These are phyloP conservation scores for Skeletonema costatum DNA, from an alignment of 108 stramenopile genomes.

Conservation along the genomic window DNA sequence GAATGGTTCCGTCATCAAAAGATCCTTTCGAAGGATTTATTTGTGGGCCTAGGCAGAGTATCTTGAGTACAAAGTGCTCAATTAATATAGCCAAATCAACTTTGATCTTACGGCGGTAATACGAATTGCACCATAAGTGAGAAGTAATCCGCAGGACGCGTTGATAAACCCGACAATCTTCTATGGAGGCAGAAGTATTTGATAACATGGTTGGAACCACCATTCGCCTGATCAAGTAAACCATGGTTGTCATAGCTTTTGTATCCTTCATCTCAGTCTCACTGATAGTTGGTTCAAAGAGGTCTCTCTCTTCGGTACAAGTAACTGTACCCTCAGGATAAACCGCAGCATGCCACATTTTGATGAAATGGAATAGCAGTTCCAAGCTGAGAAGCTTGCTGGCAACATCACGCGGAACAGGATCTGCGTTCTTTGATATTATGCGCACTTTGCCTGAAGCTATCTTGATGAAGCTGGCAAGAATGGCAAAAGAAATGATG, in stretches of 20 bases:
- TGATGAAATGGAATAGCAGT: conserved; percentile 70
- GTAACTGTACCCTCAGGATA: background rate
- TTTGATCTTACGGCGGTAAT: conserved; percentile 71
- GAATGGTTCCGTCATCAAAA: conserved; percentile 11
- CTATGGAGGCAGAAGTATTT: conserved; percentile 74
- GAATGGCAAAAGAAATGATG: conserved; percentile 66
- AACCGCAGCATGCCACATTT: conserved; percentile 45
- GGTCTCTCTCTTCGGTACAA: conserved; percentile 4
- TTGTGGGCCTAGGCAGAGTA: conserved; percentile 81
- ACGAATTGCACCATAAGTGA: conserved; percentile 67
- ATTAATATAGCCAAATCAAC: conserved; percentile 85
- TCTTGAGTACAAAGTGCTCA: conserved; percentile 76
- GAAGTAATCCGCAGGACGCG: conserved; percentile 74
- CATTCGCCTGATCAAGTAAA: conserved; percentile 80
- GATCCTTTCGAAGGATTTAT: conserved; percentile 36
- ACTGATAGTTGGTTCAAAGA: background rate
- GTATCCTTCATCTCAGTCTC: background rate
- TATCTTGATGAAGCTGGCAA: conserved; percentile 78
- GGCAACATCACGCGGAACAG: conserved; percentile 74
- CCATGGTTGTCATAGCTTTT: conserved; percentile 59
- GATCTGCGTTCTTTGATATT: conserved; percentile 41
- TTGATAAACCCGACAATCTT: conserved; percentile 71
- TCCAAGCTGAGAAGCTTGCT: conserved; percentile 84
- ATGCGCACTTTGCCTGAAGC: conserved; percentile 67
- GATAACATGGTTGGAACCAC: conserved; percentile 81